A percentile compares a stretch with the other conserved stretches of the same genome.
Evolutionary conservation across 1,284 basidiomycete species (phyloP).

Genomic region (Porogramme epimiltina): DNA sequence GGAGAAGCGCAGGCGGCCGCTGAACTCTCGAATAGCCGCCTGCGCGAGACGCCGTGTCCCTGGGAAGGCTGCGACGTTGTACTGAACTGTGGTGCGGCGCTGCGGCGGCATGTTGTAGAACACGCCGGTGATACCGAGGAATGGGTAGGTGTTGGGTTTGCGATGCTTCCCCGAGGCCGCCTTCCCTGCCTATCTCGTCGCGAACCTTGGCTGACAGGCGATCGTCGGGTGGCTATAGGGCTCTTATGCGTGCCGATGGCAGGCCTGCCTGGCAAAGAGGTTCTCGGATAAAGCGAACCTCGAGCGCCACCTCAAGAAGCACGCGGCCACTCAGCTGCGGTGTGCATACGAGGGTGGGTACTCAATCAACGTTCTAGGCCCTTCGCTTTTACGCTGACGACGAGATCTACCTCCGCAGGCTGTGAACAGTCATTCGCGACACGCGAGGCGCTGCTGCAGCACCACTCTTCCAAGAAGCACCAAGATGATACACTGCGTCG

Average conservation of each 20-base stretch:
- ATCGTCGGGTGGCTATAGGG: constrained; percentile 12
- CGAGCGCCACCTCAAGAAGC: constrained; percentile 44
- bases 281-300: constrained; percentile 35
- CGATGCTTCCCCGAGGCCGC: too few species aligned
- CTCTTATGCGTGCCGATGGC: constrained; percentile 48
- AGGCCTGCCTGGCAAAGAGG: constrained; percentile 40
- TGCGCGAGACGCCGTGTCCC: constrained; percentile 51
- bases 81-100: constrained; percentile 52
- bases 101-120: constrained; percentile 51
- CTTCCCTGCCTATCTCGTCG: too few species aligned
- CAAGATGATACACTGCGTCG: constrained; percentile 31
- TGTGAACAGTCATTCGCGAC: constrained; percentile 44
- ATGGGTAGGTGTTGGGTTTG: constrained; percentile 29
- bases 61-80: constrained; percentile 61
- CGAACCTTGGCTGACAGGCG: constrained; percentile 4
- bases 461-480: constrained; percentile 28
- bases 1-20: constrained; percentile 15
- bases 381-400: background rate
- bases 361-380: background rate
- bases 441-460: constrained; percentile 38
- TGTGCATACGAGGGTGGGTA: constrained; percentile 51
- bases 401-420: constrained; percentile 36
- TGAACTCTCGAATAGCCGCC: constrained; percentile 42
- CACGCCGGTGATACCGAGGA: constrained; percentile 43
- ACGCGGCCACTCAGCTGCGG: constrained; percentile 41